Evolutionary conservation across 768 basidiomycete genomes (phyloP), one percentile per base, ranked within the genome.

Genomic region (Strobilomyces dryophilus): DNA sequence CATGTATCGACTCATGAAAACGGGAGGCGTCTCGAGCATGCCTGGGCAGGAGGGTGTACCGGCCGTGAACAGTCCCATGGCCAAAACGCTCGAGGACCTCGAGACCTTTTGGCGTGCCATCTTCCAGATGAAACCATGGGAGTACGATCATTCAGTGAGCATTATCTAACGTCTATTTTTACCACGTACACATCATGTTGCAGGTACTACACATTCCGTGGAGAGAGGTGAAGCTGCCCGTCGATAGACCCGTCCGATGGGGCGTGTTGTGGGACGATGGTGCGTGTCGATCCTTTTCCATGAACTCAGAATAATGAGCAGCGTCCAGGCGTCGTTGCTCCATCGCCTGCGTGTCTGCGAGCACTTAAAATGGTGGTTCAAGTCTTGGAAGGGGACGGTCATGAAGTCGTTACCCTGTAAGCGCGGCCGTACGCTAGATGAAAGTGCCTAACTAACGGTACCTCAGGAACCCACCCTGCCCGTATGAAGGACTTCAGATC

Each of bases 221-320:
- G 66, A 62, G 63, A 49, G 60, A 67, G 4, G 66, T 74, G 76
- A 58, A 68, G 37, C 40, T 79, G 64, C 55, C 77, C 69, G 50
- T 74, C 72, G 66, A 78, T 71, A 79, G 79, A 58, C 66, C 67
- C 5, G 40, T 85, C 32, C 81, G 82, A 58, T 87, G 80, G 79
- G 83, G 83, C 24, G 72, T 85, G 35, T 66, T 85, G 54, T 80
- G 82, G 79, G 78, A 82, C 41, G 85, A 87, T 61, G 80, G 84
- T 82, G 39, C 18, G 58, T 45, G 2, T 44, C 40, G 31, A 34
- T 46, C 2, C 7, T 11, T 1, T 8, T 40, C 14, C 9, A 9
- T 9, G 24, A 7, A 32, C 14, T 36, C 27, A 6, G 18, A 17
- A 21, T 36, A 21, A 27, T 49, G 26, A 53, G n/a, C n/a, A 1